Conservation (phyloP, 768 basidiomycete species). For the Phaffia australis region DNA sequence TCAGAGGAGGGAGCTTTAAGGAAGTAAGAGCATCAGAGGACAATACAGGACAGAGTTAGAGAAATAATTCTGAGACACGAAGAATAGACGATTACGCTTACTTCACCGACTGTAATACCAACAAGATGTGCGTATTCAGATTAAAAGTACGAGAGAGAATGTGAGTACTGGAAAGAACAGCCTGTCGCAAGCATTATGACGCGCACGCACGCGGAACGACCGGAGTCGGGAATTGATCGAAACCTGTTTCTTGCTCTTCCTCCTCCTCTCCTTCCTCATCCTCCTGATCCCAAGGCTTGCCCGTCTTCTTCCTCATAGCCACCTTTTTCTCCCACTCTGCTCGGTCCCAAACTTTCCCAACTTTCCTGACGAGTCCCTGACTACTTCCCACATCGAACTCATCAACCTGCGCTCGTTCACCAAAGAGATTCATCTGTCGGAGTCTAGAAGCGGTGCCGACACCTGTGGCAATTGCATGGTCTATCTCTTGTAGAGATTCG, state of each 20-base stretch:
- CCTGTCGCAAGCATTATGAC: neutral
- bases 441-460: neutral
- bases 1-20: constrained; percentile 48
- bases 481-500: neutral
- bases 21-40: constrained; percentile 26
- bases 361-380: constrained; percentile 46
- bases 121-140: neutral
- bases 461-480: neutral
- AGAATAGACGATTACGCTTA: neutral
- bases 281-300: neutral
- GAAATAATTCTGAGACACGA: neutral
- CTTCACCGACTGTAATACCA: neutral
- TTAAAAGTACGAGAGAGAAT: neutral
- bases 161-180: neutral
- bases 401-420: constrained; percentile 1
- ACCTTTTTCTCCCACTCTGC: constrained; percentile 77
- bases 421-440: constrained; percentile 19
- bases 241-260: constrained; percentile 55
- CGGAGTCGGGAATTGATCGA: constrained; percentile 77
- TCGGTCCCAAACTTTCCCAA: constrained; percentile 77
- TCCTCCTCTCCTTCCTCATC: constrained; percentile 35
- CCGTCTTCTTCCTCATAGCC: constrained; percentile 32
- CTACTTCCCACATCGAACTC: neutral
- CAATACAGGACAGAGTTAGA: neutral
- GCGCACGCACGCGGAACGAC: constrained; percentile 52